Evolutionary conservation across 2,329 filamentous ascomycete genomes (phyloP).

Genomic region (Sphaerulina vaccinii): DNA sequence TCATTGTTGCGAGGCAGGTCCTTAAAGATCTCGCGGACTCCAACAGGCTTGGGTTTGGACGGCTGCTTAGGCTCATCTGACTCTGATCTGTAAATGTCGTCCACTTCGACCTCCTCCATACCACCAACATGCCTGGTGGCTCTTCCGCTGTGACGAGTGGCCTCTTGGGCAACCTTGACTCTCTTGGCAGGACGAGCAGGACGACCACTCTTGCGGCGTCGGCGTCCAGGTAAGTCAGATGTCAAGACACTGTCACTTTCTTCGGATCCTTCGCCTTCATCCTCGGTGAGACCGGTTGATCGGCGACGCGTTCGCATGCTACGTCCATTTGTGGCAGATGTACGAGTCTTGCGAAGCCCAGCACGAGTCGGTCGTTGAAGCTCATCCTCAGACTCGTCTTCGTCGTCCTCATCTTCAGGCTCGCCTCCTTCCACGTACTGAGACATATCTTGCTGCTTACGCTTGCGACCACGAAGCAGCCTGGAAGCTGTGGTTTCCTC

Average conservation of each 20-base stretch:
- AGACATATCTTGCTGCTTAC: slow-evolving; percentile 24
- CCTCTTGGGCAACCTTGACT: slow-evolving; percentile 21
- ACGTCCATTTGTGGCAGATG: slow-evolving; percentile 7
- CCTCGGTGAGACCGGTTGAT: slow-evolving; percentile 6
- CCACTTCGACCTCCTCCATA: slow-evolving; percentile 56
- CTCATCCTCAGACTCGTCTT: slow-evolving; percentile 26
- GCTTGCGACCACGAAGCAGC: slow-evolving; percentile 23
- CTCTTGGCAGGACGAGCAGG: slow-evolving; percentile 15
- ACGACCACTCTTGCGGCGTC: slow-evolving; percentile 35
- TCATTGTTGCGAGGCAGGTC: slow-evolving; percentile 58
- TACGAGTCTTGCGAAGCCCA: slow-evolving; percentile 21
- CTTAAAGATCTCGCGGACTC: slow-evolving; percentile 70
- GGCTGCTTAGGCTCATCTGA: slow-evolving; percentile 40
- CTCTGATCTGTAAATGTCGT: slow-evolving; percentile 55
- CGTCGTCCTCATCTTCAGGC: slow-evolving; percentile 27
- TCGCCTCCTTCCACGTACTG: slow-evolving; percentile 28
- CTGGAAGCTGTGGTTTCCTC: slow-evolving; percentile 21
- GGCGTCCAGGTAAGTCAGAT: slow-evolving; percentile 42
- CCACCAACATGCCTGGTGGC: slow-evolving; percentile 46
- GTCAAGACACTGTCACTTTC: slow-evolving; percentile 33
- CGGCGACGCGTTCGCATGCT: slow-evolving; percentile 19
- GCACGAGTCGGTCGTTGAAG: slow-evolving; percentile 17
- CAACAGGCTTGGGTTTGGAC: slow-evolving; percentile 55
- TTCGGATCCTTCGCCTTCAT: slow-evolving; percentile 32
- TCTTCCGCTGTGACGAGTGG: slow-evolving; percentile 46